Conservation (phyloP, 768 basidiomycete species). For the Leccinum fibrillosum region DNA sequence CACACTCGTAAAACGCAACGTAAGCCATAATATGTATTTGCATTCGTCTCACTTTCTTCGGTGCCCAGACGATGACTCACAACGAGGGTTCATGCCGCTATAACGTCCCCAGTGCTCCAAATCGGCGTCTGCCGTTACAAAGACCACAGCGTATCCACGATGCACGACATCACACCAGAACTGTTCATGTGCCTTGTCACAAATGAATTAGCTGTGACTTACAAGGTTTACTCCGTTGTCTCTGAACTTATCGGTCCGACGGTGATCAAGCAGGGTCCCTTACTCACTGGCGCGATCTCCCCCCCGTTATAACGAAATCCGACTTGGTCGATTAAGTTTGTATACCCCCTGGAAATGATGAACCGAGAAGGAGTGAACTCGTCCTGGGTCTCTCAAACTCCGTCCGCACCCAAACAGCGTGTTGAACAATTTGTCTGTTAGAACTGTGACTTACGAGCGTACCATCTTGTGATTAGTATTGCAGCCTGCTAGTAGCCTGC, state of each 20-base stretch:
- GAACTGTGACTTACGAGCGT: neutral
- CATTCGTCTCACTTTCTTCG: neutral
- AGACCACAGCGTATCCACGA: neutral
- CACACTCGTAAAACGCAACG: neutral
- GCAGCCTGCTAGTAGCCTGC: neutral
- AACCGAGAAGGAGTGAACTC: neutral
- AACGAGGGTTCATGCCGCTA: neutral
- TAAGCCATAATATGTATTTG: neutral
- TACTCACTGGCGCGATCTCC: conserved; percentile 7
- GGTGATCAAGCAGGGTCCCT: neutral
- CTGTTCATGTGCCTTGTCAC: neutral
- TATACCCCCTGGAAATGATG: neutral
- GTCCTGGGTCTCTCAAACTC: conserved; percentile 3
- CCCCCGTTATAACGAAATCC: conserved; percentile 2
- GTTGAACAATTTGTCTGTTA: conserved; percentile 3
- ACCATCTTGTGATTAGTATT: neutral
- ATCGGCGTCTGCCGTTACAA: neutral
- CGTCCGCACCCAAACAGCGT: conserved; percentile 17
- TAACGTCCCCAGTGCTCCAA: neutral
- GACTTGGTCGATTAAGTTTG: neutral
- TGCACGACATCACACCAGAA: neutral
- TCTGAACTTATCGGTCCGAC: neutral
- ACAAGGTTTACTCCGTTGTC: neutral
- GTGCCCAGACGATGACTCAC: neutral
- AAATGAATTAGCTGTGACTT: neutral